Conservation (phyloP, 306 rosid species). For the Lathyrus aphaca region DNA sequence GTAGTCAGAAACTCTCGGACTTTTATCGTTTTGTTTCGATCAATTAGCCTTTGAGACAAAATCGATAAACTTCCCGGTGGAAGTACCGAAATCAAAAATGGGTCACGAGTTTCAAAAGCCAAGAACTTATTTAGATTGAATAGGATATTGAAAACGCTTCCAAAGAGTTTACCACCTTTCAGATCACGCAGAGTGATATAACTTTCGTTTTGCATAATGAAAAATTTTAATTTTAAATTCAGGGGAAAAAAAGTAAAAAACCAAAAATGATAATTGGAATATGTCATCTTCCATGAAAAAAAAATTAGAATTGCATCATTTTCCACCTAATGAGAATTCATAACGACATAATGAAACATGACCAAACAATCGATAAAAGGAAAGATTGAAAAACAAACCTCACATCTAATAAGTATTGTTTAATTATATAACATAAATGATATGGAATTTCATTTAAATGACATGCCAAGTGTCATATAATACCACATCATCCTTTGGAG, state of each 20-base stretch:
- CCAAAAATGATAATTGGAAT: slow-evolving; percentile 12
- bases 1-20: too few species aligned
- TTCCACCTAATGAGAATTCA: slow-evolving; percentile 22
- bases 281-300: slow-evolving; percentile 17
- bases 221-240: slow-evolving; percentile 24
- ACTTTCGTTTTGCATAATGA: slow-evolving; percentile 70
- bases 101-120: slow-evolving; percentile 99
- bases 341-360: slow-evolving; percentile 33
- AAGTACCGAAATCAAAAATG: slow-evolving; percentile 94
- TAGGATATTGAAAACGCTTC: slow-evolving; percentile 91
- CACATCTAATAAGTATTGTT: too few species aligned
- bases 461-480: too few species aligned
- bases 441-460: too few species aligned
- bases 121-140: slow-evolving; percentile 98
- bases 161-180: slow-evolving; percentile 94
- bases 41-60: too few species aligned
- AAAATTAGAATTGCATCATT: slow-evolving; percentile 16
- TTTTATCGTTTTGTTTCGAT: too few species aligned
- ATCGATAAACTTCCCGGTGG: too few species aligned
- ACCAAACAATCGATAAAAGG: slow-evolving; percentile 32
- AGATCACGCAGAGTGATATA: slow-evolving; percentile 76
- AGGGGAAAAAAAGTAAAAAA: slow-evolving; percentile 14
- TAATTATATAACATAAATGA: too few species aligned
- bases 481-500: too few species aligned
- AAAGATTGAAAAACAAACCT: slow-evolving; percentile 63